Evolutionary conservation across 1,284 basidiomycete genomes (phyloP), one percentile per base, ranked within the genome.

Genomic region (Moniliella sp.): DNA sequence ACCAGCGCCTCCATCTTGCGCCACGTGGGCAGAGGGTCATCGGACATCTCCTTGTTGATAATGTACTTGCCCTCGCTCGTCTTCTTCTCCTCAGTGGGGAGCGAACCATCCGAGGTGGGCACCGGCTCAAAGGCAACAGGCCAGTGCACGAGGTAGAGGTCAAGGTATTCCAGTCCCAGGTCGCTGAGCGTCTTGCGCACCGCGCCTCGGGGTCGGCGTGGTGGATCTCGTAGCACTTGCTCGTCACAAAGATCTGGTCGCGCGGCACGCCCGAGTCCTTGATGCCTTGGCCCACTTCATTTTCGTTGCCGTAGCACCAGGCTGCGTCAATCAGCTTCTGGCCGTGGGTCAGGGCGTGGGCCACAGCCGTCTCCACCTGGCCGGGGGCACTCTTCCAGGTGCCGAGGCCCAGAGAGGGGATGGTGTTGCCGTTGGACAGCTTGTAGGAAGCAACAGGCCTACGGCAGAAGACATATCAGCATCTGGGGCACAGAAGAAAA

Each of bases 81-180:
- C 10, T 27, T 18, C 4, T 34, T 18, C n/a, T n/a, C n/a, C n/a
- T n/a, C n/a, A n/a, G n/a, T n/a, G 5, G 28, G 28, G 2, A 16
- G 28, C 7, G 13, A 1, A 13, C 9, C 9, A 27, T 12, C 13
- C 5, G 63, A n/a, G 50, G 37, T 41, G 10, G 42, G 36, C 15
- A 43, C 47, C 34, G 51, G 57, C 2, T 44, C 53, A 16, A 51
- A 23, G 12, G 28, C 21, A 5, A 23, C 26, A 17, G 54, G 55
- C 74, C 73, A 80, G 65, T 82, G 78, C 72, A 82, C 74, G 36
- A 84, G 67, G 58, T 74, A 78, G 34, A 84, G 66, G 60, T 84
- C 77, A 37, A 83, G 68, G 62, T 83, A 82, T 19, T 69, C 67
- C 3, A 75, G 69, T 33, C 71, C 69, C 28, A 84, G 72, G 48